These are phyloP conservation scores for Wickerhamomyces subpelliculosus DNA, from an alignment of 805 yeast species.

Conservation along the genomic window DNA sequence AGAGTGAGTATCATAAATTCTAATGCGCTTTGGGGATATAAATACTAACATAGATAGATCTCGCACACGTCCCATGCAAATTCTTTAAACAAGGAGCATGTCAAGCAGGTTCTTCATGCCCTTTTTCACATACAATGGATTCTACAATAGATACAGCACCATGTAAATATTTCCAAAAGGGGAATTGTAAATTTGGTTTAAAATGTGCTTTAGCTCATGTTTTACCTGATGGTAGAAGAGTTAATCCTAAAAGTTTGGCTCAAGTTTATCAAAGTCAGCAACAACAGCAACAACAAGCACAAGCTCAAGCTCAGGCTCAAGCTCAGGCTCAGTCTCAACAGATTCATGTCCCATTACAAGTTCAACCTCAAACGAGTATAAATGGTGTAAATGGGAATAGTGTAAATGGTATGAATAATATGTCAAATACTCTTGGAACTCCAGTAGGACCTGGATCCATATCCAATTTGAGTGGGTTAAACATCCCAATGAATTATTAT, in stretches of 20 bases:
- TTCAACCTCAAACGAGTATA: background rate
- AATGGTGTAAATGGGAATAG: background rate
- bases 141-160: conserved; percentile 46
- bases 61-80: conserved; percentile 95
- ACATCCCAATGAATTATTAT: no score
- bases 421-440: no score
- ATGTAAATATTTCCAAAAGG: conserved; percentile 91
- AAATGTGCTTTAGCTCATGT: conserved; percentile 94
- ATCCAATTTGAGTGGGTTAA: no score
- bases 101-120: conserved; percentile 90
- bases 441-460: no score
- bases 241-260: conserved; percentile 43
- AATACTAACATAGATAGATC: conserved; percentile 33
- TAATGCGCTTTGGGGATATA: background rate
- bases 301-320: background rate
- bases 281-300: conserved; percentile 2
- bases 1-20: conserved; percentile 12
- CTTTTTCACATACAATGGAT: conserved; percentile 72
- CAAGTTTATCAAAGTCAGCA: conserved; percentile 23
- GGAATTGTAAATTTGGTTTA: conserved; percentile 93
- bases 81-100: conserved; percentile 89
- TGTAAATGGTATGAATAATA: background rate
- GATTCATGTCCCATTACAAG: background rate
- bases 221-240: conserved; percentile 81
- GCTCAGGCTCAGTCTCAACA: background rate